A percentile compares a stretch with the other conserved stretches of the same genome.
Conservation (phyloP, 148 eudicot species). For the Chenopodium quinoa region DNA sequence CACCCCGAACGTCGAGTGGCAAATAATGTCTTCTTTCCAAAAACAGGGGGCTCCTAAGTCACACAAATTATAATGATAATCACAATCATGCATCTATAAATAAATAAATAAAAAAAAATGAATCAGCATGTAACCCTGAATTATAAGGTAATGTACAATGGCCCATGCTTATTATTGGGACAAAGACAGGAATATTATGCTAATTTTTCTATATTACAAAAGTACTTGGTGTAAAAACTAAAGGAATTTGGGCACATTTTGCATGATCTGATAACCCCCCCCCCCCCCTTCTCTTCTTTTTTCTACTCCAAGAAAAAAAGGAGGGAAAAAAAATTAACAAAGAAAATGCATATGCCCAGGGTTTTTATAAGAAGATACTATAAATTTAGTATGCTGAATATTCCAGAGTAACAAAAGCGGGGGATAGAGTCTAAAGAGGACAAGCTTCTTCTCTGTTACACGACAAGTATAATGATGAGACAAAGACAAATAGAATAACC, state of each 20-base stretch:
- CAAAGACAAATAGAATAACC: neutral
- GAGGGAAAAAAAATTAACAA: neutral
- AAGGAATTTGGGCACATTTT: neutral
- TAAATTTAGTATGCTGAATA: neutral
- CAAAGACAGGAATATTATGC: neutral
- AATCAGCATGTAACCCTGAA: neutral
- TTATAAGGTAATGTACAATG: neutral
- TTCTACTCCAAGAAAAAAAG: no score
- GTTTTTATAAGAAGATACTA: neutral
- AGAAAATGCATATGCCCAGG: neutral
- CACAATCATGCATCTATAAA: neutral
- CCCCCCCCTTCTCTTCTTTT: neutral
- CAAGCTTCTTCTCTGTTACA: constrained; percentile 1
- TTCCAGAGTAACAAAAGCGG: neutral
- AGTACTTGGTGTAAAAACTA: neutral
- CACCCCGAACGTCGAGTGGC: constrained; percentile 61
- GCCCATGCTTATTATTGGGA: neutral
- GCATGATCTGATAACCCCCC: neutral
- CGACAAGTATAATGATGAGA: neutral
- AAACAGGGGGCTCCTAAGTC: constrained; percentile 80
- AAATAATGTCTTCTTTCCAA: constrained; percentile 74
- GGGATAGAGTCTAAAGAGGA: neutral
- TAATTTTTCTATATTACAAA: neutral
- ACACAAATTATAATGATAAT: constrained; percentile 22
- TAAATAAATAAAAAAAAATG: neutral